Evolutionary conservation across 208 protist genomes (phyloP), one percentile per base, ranked within the genome.

Genomic region (Acanthamoeba sp.): DNA sequence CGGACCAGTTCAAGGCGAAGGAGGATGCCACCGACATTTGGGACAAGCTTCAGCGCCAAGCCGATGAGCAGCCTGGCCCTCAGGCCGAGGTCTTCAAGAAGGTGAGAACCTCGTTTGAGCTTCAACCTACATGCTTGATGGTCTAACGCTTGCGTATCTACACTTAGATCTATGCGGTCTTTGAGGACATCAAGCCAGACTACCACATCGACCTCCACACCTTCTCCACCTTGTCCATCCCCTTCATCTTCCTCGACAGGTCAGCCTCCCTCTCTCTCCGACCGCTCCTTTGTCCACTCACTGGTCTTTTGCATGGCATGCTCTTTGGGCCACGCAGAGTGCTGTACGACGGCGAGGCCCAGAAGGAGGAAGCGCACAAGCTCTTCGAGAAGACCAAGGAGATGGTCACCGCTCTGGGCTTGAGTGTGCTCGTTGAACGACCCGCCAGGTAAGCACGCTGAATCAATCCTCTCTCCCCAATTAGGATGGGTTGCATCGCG

Each of bases 151-250:
- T 27, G 22, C 22, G 16, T 59, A 5, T 66, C 27, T n/a, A 6
- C 2, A 2, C 27, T 66, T 7, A 78, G 69, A 78, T 78, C 18
- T 78, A 27, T 14, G 38, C 32, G 3, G 69, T 78, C 1, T 78
- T 78, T 16, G 69, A 78, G 69, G 20, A 2, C 69, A 78, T 78
- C 69, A 78, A 78, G 38, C 69, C 69, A 1, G 69, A 78, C 38
- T 78, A 78, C 69, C 69, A 78, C 69, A 78, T 78, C 69, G 69
- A 78, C 22, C 69, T 78, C 38, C 69, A 78, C 16, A 78, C 69
- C 20, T 78, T 78, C 69, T 78, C 69, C 20, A 78, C 69, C 5
- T 34, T 78, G 2, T 78, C 69, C 69, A 78, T 78, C 22, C 69
- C 69, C 2, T 78, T 78, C 69, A 78, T 78, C 69, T 78, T 78